Percentiles rank a stretch among this genome's conserved stretches.
These are phyloP conservation scores for Lentinula edodes DNA, from an alignment of 768 basidiomycete species.

Conservation along the genomic window DNA sequence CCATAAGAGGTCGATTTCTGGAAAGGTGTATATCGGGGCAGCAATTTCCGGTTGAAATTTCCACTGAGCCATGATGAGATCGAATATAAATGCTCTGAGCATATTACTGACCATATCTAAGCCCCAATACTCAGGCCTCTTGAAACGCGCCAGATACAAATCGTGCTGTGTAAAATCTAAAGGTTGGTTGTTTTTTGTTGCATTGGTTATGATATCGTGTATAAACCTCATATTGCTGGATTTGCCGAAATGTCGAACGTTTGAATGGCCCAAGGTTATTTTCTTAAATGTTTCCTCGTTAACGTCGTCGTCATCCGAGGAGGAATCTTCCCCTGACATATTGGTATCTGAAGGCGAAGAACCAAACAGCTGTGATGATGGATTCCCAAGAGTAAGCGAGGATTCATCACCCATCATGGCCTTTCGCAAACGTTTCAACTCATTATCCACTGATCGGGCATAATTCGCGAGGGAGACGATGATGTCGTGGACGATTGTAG, in stretches of 20 bases:
- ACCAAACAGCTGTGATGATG: neutral
- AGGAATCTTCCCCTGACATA: neutral
- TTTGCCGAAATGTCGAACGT: neutral
- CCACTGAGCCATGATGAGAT: neutral
- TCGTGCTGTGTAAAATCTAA: neutral
- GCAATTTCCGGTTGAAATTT: neutral
- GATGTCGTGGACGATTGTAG: neutral
- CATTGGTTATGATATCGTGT: neutral
- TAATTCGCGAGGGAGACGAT: neutral
- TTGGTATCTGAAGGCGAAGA: neutral
- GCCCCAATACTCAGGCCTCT: neutral
- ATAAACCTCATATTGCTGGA: conserved; percentile 1
- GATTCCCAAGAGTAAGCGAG: neutral
- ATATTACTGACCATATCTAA: neutral
- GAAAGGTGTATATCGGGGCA: conserved; percentile 17
- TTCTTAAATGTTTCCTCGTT: neutral
- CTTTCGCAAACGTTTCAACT: neutral
- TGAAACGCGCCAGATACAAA: neutral
- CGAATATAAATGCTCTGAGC: neutral
- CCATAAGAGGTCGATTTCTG: conserved; percentile 28
- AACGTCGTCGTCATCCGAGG: neutral
- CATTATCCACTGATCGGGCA: neutral
- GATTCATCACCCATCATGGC: neutral
- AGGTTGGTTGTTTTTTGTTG: neutral
- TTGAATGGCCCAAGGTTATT: neutral